A percentile compares a stretch with the other conserved stretches of the same genome.
Evolutionary conservation across 1,284 basidiomycete genomes (phyloP).

Genomic region (Sporisorium sorghi): DNA sequence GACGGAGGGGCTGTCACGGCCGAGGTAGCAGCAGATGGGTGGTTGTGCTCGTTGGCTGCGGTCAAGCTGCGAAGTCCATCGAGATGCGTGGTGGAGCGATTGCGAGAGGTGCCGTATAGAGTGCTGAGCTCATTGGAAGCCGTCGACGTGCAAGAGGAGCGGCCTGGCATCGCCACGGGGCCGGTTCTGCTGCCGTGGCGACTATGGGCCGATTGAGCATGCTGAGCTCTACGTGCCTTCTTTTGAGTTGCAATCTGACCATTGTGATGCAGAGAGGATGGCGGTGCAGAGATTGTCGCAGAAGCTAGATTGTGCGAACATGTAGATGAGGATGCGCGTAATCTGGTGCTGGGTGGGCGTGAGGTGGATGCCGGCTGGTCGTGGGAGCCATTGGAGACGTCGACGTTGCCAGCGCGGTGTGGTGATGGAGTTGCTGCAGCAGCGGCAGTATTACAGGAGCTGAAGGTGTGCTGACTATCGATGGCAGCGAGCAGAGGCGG

Average conservation of each 20-base stretch:
- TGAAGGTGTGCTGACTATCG: slow-evolving; percentile 41
- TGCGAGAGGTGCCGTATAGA: slow-evolving; percentile 25
- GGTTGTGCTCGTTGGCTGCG: slow-evolving; percentile 12
- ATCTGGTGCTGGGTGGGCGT: slow-evolving; percentile 21
- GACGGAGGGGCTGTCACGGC: slow-evolving; percentile 34
- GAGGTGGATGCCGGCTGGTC: slow-evolving; percentile 6
- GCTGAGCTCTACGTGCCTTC: slow-evolving; percentile 19
- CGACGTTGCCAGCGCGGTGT: slow-evolving; percentile 5
- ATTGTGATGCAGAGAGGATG: slow-evolving; percentile 18
- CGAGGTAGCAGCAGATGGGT: background rate
- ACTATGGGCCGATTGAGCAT: slow-evolving; percentile 18
- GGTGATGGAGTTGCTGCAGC: slow-evolving; percentile 1
- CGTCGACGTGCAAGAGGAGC: slow-evolving; percentile 1
- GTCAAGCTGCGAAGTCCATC: slow-evolving; percentile 23
- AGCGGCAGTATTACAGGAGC: slow-evolving; percentile 24
- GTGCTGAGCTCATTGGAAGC: slow-evolving; percentile 15
- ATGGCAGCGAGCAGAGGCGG: slow-evolving; percentile 41
- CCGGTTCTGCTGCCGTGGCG: slow-evolving; percentile 26
- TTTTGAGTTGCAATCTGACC: slow-evolving; percentile 2
- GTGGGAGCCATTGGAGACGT: background rate
- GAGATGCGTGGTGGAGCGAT: slow-evolving; percentile 43
- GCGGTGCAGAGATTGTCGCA: background rate
- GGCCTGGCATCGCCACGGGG: slow-evolving; percentile 6
- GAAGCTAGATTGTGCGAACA: slow-evolving; percentile 15
- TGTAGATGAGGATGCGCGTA: slow-evolving; percentile 30